Evolutionary conservation across 1,284 basidiomycete genomes (phyloP), one percentile per base, ranked within the genome.

Genomic region (Apiotrichum sp.): DNA sequence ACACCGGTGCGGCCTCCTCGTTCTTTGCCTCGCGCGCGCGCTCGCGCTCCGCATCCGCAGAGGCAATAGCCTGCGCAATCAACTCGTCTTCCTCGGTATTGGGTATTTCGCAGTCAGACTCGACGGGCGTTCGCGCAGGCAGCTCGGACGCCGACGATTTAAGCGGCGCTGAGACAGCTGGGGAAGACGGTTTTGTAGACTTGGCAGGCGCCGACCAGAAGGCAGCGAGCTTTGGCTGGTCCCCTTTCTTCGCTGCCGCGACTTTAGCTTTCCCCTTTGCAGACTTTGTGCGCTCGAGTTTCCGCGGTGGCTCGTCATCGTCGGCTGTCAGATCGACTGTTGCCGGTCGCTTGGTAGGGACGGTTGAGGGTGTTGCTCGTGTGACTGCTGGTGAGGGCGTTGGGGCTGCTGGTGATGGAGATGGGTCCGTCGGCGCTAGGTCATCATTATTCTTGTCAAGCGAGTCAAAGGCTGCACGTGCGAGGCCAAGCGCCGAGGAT

Each of bases 101-200:
- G 14, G 56, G 60, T 29, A 29, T 3, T 29, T 29, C 29, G 29
- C 29, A 29, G 29, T 29, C 29, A 29, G 3, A 29, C 29, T 29
- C 29, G 29, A 29, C 29, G 82, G 4, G 87, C 76, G 46, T 80
- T 84, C 38, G 9, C 9, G 13, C 13, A 38, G 13, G 9, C 8
- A 80, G 73, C 67, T 87, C 86, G 1, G 81, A 80, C 1, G 36
- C 22, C 41, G 58, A 53, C 11, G 65, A 22, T 62, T 57, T 67
- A 61, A 72, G 74, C 36, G 61, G 44, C 33, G 56, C 6, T 32
- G 40, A 52, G 62, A 36, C 50, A n/a, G 13, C 5, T 4, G 10
- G 31, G 31, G 46, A 36, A 6, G 6, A 9, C 33, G 46, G 8
- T 46, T 8, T 7, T 3, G 47, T 11, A 9, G 47, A 13, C 35